Evolutionary conservation across 768 basidiomycete species (phyloP).

Genomic region (Tephrocybe sp.): DNA sequence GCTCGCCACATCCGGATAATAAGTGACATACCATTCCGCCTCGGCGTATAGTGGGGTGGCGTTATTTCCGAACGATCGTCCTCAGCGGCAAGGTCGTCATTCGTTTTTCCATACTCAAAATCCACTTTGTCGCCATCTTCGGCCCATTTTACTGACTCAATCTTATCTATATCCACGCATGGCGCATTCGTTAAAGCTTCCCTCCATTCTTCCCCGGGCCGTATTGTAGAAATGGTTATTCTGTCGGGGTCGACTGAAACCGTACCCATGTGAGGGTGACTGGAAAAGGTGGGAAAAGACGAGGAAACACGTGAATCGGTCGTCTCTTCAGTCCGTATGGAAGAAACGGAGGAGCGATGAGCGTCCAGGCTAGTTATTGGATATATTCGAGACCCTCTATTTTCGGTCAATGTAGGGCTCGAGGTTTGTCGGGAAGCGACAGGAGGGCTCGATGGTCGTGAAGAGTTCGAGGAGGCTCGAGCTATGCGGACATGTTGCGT

Average conservation of each 20-base stretch:
- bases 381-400: slow-evolving; percentile 18
- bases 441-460: slow-evolving; percentile 6
- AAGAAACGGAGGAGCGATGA: slow-evolving; percentile 9
- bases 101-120: slow-evolving; percentile 4
- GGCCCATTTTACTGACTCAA: slow-evolving; percentile 10
- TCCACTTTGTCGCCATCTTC: slow-evolving; percentile 16
- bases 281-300: slow-evolving; percentile 32
- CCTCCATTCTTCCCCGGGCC: slow-evolving; percentile 13
- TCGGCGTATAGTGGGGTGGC: not conserved
- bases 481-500: slow-evolving; percentile 11
- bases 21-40: slow-evolving; percentile 7
- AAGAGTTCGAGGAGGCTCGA: slow-evolving; percentile 10
- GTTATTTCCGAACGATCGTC: slow-evolving; percentile 4
- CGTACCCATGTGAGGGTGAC: slow-evolving; percentile 15
- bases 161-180: slow-evolving; percentile 1
- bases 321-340: slow-evolving; percentile 8
- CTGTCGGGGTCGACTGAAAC: slow-evolving; percentile 12
- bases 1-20: not conserved
- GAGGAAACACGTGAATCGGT: slow-evolving; percentile 28
- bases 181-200: slow-evolving; percentile 8
- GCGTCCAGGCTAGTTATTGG: slow-evolving; percentile 16
- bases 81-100: slow-evolving; percentile 5
- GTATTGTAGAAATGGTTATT: slow-evolving; percentile 4
- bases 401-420: slow-evolving; percentile 17
- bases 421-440: slow-evolving; percentile 20